Evolutionary conservation across 2,329 filamentous ascomycete genomes (phyloP).

Genomic region (Colletotrichum sp.): DNA sequence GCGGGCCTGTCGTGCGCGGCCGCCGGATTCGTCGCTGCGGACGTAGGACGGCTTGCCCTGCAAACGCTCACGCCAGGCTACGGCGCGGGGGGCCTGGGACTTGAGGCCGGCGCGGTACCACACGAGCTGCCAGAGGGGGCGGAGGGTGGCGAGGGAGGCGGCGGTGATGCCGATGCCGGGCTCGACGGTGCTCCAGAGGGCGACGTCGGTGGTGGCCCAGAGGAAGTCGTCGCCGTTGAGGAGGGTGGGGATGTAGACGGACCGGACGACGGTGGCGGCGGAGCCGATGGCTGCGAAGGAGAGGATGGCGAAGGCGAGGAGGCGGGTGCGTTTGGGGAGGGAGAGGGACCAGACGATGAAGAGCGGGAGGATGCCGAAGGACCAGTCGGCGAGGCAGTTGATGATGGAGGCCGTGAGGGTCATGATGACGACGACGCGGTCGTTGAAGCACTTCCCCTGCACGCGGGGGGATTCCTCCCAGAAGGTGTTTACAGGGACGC

Average conservation of each 20-base stretch:
- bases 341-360: conserved; percentile 44
- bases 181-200: conserved; percentile 51
- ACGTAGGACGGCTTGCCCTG: conserved; percentile 12
- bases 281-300: conserved; percentile 36
- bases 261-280: conserved; percentile 46
- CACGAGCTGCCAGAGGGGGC: conserved; percentile 32
- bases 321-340: conserved; percentile 41
- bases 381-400: conserved; percentile 44
- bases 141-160: conserved; percentile 42
- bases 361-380: conserved; percentile 42
- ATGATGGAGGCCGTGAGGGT: conserved; percentile 43
- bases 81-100: not conserved
- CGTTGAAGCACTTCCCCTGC: conserved; percentile 35
- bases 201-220: conserved; percentile 46
- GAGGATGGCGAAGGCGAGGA: conserved; percentile 36
- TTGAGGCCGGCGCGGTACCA: conserved; percentile 1
- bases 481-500: conserved; percentile 40
- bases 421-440: conserved; percentile 28
- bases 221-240: conserved; percentile 43
- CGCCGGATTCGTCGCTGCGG: not conserved
- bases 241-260: conserved; percentile 43
- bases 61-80: conserved; percentile 3
- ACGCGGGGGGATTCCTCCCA: conserved; percentile 35
- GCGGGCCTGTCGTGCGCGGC: not conserved
- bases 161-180: conserved; percentile 46